Evolutionary conservation across 768 basidiomycete genomes (phyloP), one percentile per base, ranked within the genome.

Genomic region (Amanita muscaria): DNA sequence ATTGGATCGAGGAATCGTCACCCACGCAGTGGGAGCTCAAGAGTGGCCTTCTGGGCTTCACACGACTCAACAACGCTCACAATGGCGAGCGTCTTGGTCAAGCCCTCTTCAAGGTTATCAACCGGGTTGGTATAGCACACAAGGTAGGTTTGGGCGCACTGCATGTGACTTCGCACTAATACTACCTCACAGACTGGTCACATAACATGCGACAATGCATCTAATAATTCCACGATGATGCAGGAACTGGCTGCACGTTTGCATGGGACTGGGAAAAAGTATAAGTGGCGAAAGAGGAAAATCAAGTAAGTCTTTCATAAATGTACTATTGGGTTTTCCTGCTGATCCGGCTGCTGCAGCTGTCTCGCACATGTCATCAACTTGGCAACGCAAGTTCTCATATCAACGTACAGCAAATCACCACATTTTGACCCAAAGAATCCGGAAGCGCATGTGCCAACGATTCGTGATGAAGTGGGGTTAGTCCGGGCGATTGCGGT

Each of bases 171-270:
- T 67, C 47, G 64, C 65, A 0, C 44, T 21, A 3, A n/a, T n/a
- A n/a, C n/a, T n/a, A n/a, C n/a, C n/a, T n/a, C n/a, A n/a, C n/a
- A n/a, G n/a, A n/a, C n/a, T n/a, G n/a, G n/a, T n/a, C n/a, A n/a
- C n/a, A n/a, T n/a, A n/a, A n/a, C n/a, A n/a, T n/a, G n/a, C n/a
- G n/a, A n/a, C n/a, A n/a, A n/a, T n/a, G n/a, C n/a, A n/a, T n/a
- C n/a, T n/a, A 69, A 67, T 44, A 71, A 68, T 46, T 41, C 44
- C 14, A 66, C 64, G 0, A 69, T 67, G 62, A 29, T 64, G 19
- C 24, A 7, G 0, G 52, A 60, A 11, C 59, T 70, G 43, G 53
- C 42, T 25, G 56, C 56, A 15, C 64, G 64, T 45, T 47, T 63
- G 5, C 7, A 7, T 11, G n/a, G 19, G 5, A 18, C 25, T 19